Evolutionary conservation across 192 early-diverging fungal species (phyloP).

Genomic region (Coemansia sp.): DNA sequence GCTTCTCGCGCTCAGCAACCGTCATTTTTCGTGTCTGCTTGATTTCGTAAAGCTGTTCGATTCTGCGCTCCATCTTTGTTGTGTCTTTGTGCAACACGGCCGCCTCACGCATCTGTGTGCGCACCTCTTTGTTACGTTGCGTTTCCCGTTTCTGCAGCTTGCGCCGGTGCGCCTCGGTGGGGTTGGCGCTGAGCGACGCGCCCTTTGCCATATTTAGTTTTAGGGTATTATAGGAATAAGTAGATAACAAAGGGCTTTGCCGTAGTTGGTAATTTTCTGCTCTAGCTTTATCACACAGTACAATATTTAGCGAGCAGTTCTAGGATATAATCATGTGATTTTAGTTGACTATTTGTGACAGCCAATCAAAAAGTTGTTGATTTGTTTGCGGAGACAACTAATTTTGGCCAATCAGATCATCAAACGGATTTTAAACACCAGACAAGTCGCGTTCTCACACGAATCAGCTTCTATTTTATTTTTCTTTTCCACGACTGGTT

Average conservation of each 20-base stretch:
- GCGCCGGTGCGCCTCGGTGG: constrained; percentile 27
- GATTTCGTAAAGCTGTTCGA: constrained; percentile 34
- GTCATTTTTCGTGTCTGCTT: constrained; percentile 34
- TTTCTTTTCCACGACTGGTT: not conserved
- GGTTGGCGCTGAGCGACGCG: constrained; percentile 29
- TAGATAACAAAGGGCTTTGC: too few species aligned
- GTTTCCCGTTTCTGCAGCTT: constrained; percentile 40
- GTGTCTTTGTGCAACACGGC: constrained; percentile 38
- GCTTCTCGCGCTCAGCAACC: constrained; percentile 33
- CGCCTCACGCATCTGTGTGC: constrained; percentile 39
- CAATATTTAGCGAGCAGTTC: not conserved
- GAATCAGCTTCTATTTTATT: not conserved
- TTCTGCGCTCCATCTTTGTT: constrained; percentile 39
- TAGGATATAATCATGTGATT: not conserved
- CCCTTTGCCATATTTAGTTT: constrained; percentile 28
- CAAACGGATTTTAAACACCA: not conserved
- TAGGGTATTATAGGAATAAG: too few species aligned
- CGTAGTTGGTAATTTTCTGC: too few species aligned
- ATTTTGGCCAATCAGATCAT: not conserved
- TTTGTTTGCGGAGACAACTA: too few species aligned
- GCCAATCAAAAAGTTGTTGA: not conserved
- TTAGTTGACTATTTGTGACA: not conserved
- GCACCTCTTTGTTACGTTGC: constrained; percentile 48
- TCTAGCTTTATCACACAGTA: too few species aligned
- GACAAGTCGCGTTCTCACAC: not conserved